These are phyloP conservation scores for Boletus sp. DNA, from an alignment of 768 basidiomycete genomes.

Conservation along the genomic window DNA sequence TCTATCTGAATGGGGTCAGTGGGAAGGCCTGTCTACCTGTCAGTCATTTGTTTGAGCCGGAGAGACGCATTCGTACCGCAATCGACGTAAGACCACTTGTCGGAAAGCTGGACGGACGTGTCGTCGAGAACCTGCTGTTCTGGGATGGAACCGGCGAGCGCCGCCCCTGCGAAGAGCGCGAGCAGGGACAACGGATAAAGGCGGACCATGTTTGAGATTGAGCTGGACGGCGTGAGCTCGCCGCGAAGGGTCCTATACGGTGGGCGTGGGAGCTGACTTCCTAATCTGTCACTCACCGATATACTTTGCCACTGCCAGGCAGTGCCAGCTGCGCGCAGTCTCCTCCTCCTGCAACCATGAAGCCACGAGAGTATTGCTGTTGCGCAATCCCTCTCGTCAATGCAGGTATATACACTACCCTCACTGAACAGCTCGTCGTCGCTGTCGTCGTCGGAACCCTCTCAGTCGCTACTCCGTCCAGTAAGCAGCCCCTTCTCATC, in stretches of 20 bases:
- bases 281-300: neutral
- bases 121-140: slow-evolving; percentile 35
- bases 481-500: slow-evolving; percentile 45
- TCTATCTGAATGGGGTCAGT: slow-evolving; percentile 58
- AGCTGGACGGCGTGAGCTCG: slow-evolving; percentile 19
- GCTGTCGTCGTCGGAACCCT: slow-evolving; percentile 70
- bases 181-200: slow-evolving; percentile 28
- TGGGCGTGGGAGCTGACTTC: slow-evolving; percentile 24
- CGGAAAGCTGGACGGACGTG: slow-evolving; percentile 33
- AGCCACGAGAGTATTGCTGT: slow-evolving; percentile 86
- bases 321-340: neutral
- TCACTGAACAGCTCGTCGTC: slow-evolving; percentile 73
- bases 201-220: slow-evolving; percentile 29
- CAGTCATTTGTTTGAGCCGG: neutral
- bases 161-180: slow-evolving; percentile 24
- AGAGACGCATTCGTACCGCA: slow-evolving; percentile 61
- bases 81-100: slow-evolving; percentile 63
- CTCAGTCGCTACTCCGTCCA: slow-evolving; percentile 73
- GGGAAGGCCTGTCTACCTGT: slow-evolving; percentile 39
- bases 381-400: slow-evolving; percentile 91
- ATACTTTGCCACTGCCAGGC: neutral
- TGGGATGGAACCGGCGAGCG: slow-evolving; percentile 20
- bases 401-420: slow-evolving; percentile 79
- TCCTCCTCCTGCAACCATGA: slow-evolving; percentile 42
- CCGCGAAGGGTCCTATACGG: slow-evolving; percentile 15